Conservation (phyloP, 23 red algal genomes). For the Gracilaria gracilis region DNA sequence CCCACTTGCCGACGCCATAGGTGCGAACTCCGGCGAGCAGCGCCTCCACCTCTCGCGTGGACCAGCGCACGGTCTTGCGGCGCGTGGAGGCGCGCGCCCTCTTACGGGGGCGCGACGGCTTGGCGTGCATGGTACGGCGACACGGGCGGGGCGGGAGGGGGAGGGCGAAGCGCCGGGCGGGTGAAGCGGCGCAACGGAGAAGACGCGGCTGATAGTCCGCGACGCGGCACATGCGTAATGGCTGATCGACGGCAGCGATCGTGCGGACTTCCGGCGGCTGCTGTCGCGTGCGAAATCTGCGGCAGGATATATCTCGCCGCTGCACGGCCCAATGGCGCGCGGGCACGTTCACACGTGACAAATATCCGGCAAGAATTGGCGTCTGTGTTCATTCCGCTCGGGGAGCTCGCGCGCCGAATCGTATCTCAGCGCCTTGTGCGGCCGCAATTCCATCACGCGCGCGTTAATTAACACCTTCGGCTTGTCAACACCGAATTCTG, state of each 20-base stretch:
- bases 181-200: not conserved
- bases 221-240: not conserved
- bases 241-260: constrained; percentile 27
- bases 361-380: constrained; percentile 29
- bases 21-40: constrained; percentile 60
- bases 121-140: constrained; percentile 1
- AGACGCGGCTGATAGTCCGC: not conserved
- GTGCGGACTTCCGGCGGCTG: constrained; percentile 36
- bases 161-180: not conserved
- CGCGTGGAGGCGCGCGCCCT: constrained; percentile 48
- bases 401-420: constrained; percentile 30
- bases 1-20: constrained; percentile 67
- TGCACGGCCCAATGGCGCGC: not conserved
- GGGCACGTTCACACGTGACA: constrained; percentile 7
- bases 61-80: constrained; percentile 71
- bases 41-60: constrained; percentile 53
- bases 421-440: constrained; percentile 16
- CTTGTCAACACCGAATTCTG: not conserved
- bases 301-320: constrained; percentile 27
- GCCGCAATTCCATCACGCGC: not conserved
- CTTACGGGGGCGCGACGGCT: constrained; percentile 46
- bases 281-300: constrained; percentile 29
- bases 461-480: not conserved
- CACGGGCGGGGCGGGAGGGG: not conserved
- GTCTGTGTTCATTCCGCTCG: constrained; percentile 24